Evolutionary conservation across 1,284 basidiomycete genomes (phyloP), one percentile per base, ranked within the genome.

Genomic region (Sutorius eximius): DNA sequence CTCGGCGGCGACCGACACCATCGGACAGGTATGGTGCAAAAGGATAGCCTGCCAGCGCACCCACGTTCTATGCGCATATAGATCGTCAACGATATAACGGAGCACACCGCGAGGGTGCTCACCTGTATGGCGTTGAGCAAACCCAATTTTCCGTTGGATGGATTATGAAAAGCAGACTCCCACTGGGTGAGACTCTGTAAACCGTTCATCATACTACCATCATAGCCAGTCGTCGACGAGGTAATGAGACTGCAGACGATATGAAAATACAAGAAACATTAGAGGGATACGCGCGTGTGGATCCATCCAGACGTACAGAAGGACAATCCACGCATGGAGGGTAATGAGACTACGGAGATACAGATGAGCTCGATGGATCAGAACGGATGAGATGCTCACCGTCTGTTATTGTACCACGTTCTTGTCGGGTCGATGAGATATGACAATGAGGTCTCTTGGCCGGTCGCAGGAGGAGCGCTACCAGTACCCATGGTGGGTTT

Each of bases 121-220:
- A 83, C 85, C 72, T 91, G 89, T 56, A 90, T 89, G 54, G 87
- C 88, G 63, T 89, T 90, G 51, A 91, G 77, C 29, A 91, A 71
- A 68, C 88, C 88, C 18, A 90, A 74, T 53, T 73, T 83, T 9
- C 78, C 74, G 36, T 79, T 78, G 6, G 73, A 71, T 1, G 87
- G 87, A 32, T 74, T 49, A 55, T 77, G 62, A 69, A 89, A 89
- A 66, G 82, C 84, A 4, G 59, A 51, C 43, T 77, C 70, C 87
- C 87, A 90, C 57, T 84, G 81, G 20, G 68, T 59, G 58, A 89
- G 75, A 48, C 82, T 82, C 66, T 89, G 87, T 40, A 90, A 75
- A 64, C 85, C 85, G 67, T 89, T 89, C 86, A 89, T 87, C 81
- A 89, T 83, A 70, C 79, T 82, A 57, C 85, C 86, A 69, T 90